These are phyloP conservation scores for Wickerhamomyces rabaulensis DNA, from an alignment of 805 yeast species.

Conservation along the genomic window DNA sequence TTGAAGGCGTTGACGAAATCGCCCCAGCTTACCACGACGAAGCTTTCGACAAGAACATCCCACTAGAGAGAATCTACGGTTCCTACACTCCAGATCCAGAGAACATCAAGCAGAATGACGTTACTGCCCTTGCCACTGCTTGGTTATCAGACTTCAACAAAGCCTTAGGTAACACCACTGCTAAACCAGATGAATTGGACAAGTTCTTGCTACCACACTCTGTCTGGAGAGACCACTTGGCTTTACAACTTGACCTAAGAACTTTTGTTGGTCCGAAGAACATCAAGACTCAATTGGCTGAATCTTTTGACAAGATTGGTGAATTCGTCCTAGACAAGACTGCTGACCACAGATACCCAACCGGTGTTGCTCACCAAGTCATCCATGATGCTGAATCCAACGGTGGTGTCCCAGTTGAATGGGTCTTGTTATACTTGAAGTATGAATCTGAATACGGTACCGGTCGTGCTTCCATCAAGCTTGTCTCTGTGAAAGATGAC, in stretches of 20 bases:
- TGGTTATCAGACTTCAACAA: slow-evolving; percentile 29
- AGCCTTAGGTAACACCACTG: slow-evolving; percentile 10
- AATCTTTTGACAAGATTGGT: slow-evolving; percentile 18
- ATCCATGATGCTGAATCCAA: slow-evolving; percentile 25
- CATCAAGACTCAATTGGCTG: slow-evolving; percentile 19
- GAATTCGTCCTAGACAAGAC: slow-evolving; percentile 25
- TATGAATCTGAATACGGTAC: slow-evolving; percentile 28
- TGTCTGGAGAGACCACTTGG: slow-evolving; percentile 35
- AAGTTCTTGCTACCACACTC: slow-evolving; percentile 25
- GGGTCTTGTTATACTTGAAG: slow-evolving; percentile 29
- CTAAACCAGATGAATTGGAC: slow-evolving; percentile 16
- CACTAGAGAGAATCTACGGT: slow-evolving; percentile 26
- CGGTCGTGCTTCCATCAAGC: slow-evolving; percentile 29
- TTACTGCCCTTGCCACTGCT: slow-evolving; percentile 21
- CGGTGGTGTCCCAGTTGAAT: slow-evolving; percentile 27
- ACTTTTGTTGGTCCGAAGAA: slow-evolving; percentile 27
- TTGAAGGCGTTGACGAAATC: slow-evolving; percentile 20
- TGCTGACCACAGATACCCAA: slow-evolving; percentile 27
- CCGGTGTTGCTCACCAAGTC: slow-evolving; percentile 26
- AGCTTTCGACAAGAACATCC: slow-evolving; percentile 23
- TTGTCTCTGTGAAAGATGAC: slow-evolving; percentile 27
- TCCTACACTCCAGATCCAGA: slow-evolving; percentile 22
- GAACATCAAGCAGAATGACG: slow-evolving; percentile 22
- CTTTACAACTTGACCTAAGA: slow-evolving; percentile 30
- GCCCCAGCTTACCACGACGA: slow-evolving; percentile 21